These are phyloP conservation scores for Candida gorgasii DNA, from an alignment of 805 yeast species.

Conservation along the genomic window DNA sequence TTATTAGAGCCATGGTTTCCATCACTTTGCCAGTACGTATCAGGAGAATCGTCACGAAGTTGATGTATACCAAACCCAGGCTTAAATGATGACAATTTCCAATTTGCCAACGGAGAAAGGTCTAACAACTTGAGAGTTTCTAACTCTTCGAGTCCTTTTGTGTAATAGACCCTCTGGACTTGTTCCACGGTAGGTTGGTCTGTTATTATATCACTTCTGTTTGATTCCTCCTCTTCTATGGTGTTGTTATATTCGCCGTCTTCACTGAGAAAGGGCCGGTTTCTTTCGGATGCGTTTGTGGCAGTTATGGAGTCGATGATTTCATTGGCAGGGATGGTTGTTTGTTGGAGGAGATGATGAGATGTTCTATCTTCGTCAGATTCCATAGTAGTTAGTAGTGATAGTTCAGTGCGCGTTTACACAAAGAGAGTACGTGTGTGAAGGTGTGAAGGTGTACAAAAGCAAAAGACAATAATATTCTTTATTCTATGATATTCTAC, in stretches of 20 bases:
- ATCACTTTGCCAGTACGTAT: constrained; percentile 91
- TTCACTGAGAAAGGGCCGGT: constrained; percentile 17
- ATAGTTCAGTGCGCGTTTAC: neutral
- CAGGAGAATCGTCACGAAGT: constrained; percentile 70
- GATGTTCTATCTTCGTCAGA: neutral
- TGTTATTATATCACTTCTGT: constrained; percentile 11
- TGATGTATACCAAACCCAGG: constrained; percentile 71
- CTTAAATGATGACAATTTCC: constrained; percentile 80
- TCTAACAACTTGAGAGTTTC: constrained; percentile 66
- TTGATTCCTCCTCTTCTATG: constrained; percentile 13
- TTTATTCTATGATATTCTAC: too few relatives aligned
- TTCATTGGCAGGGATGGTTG: constrained; percentile 29
- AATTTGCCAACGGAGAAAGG: constrained; percentile 76
- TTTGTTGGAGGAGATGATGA: constrained; percentile 28
- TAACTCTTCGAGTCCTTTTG: constrained; percentile 52
- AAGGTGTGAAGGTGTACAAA: too few relatives aligned
- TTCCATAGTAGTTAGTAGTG: too few relatives aligned
- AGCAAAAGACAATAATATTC: too few relatives aligned
- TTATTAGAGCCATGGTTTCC: constrained; percentile 50
- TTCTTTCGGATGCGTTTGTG: constrained; percentile 17
- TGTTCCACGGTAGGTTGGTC: constrained; percentile 43
- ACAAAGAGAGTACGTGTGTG: too few relatives aligned
- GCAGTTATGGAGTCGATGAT: constrained; percentile 29
- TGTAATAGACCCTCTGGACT: constrained; percentile 39
- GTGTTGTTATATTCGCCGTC: constrained; percentile 7